Base-by-base conservation (phyloP, 1,139 yeast species). In the Meyerozyma guilliermondii region DNA sequence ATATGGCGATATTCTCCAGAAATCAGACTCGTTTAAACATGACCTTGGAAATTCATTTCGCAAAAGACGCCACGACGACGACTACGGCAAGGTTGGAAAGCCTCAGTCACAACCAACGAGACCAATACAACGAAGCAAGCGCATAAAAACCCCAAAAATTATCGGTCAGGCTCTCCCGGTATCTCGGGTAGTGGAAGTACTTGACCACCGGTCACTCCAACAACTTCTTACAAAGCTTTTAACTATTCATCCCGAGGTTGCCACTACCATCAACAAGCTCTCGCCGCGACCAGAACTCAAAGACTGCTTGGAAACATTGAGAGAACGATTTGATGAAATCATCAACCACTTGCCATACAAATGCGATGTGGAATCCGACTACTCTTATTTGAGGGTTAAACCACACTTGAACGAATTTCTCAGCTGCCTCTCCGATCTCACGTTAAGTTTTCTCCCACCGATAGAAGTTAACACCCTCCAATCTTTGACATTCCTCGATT, bases 341-440 rank as follows among this genome's bases (percentile, higher is more conserved):
- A 56, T 66, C 28, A 59, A 62, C 17, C 74, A 76, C 46, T 63
- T 87, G 49, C 96, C 96, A 1, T 87, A 85, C 60, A 82, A 83
- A 51, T 87, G 87, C 48, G 88, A 84, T 52, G 68, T 73, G 17
- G 71, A 76, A 40, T 80, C 86, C 41, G 98, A 91, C 60, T 92
- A 92, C 59, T 83, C 96, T n/a, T 92, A 83, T 62, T 71, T 87
- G 45, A 74, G 98, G 46, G 85, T 91, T 43, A 83, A 87, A 55
- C 81, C 88, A 1, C 65, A 71, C 45, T 74, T 89, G 46, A 77
- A 81, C 50, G 96, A 87, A 54, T 87, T 91, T 55, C 74, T 88
- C 49, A 75, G 78, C 52, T 83, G 94, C 39, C 66, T 91, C 43
- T 80, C 87, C 35, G 98, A 89, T 62, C 89, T 83, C 58, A 81